Percentiles rank a stretch among this genome's conserved stretches.
Evolutionary conservation across 2,329 filamentous ascomycete genomes (phyloP).

Genomic region (Neurospora crassa): DNA sequence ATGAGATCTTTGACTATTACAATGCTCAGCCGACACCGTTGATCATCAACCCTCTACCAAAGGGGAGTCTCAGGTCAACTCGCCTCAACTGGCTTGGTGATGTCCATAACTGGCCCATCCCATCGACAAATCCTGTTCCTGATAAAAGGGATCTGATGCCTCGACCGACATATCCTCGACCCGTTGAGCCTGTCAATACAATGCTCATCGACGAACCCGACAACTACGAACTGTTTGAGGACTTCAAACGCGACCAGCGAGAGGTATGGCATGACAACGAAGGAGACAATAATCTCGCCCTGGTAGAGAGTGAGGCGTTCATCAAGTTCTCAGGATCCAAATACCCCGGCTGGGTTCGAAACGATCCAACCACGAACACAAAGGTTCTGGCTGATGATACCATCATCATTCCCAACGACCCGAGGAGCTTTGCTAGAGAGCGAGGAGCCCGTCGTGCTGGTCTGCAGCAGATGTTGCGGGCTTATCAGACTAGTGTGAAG

Average conservation of each 20-base stretch:
- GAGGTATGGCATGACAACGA: constrained; percentile 5
- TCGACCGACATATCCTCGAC: constrained; percentile 17
- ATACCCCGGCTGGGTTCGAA: constrained; percentile 11
- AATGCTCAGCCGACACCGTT: constrained; percentile 23
- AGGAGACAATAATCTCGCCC: constrained; percentile 21
- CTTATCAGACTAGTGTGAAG: constrained; percentile 30
- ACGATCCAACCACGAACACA: constrained; percentile 1
- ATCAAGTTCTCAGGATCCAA: constrained; percentile 21
- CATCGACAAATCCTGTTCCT: neutral
- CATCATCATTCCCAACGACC: constrained; percentile 7
- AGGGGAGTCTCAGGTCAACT: constrained; percentile 20
- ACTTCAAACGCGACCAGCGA: constrained; percentile 15
- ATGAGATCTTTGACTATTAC: constrained; percentile 26
- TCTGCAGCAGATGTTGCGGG: constrained; percentile 32
- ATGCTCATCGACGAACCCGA: constrained; percentile 37
- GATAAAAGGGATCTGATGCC: constrained; percentile 24
- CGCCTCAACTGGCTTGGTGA: constrained; percentile 15
- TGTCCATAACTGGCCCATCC: constrained; percentile 6
- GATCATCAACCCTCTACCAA: constrained; percentile 15
- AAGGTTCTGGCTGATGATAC: constrained; percentile 14
- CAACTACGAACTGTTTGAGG: constrained; percentile 17
- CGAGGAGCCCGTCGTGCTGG: constrained; percentile 36
- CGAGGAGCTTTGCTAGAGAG: constrained; percentile 22
- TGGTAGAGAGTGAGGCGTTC: constrained; percentile 27
- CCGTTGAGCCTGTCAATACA: constrained; percentile 22